These are phyloP conservation scores for Vitis cinerea DNA, from an alignment of 164 flowering plant species.

Conservation along the genomic window DNA sequence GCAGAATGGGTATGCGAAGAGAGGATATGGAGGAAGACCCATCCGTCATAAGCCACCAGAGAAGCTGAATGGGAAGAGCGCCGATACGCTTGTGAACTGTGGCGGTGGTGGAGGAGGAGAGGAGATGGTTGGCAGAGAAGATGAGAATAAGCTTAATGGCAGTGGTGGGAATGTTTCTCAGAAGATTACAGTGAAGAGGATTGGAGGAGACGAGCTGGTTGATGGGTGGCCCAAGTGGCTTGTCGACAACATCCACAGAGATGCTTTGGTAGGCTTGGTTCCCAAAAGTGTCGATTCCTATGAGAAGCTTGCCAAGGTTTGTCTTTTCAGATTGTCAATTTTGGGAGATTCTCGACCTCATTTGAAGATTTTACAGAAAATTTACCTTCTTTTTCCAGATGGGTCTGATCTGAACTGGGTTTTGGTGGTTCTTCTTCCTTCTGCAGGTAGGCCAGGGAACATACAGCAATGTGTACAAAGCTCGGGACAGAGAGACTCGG, in stretches of 20 bases:
- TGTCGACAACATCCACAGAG: conserved; percentile 31
- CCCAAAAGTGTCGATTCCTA: conserved; percentile 45
- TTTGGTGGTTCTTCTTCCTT: background rate
- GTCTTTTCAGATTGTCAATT: no score
- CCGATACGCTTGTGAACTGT: background rate
- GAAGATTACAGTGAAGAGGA: conserved; percentile 20
- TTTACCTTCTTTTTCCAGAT: background rate
- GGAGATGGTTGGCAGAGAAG: conserved; percentile 8
- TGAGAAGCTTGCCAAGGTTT: conserved; percentile 38
- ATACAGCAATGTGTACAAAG: conserved; percentile 75
- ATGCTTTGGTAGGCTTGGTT: conserved; percentile 38
- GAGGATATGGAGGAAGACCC: conserved; percentile 5
- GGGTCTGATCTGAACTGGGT: no score
- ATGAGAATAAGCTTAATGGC: conserved; percentile 9
- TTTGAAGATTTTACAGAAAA: no score
- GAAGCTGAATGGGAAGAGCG: background rate
- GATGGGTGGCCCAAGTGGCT: conserved; percentile 59
- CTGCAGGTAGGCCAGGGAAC: conserved; percentile 78
- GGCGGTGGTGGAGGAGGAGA: conserved; percentile 14
- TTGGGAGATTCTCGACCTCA: no score
- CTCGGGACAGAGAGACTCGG: conserved; percentile 54
- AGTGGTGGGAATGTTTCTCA: conserved; percentile 9
- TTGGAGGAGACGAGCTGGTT: conserved; percentile 31
- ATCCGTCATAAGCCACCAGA: background rate
- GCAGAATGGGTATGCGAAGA: conserved; percentile 23